Evolutionary conservation across 2,329 filamentous ascomycete species (phyloP).

Genomic region (Calonectria multiphialidica): DNA sequence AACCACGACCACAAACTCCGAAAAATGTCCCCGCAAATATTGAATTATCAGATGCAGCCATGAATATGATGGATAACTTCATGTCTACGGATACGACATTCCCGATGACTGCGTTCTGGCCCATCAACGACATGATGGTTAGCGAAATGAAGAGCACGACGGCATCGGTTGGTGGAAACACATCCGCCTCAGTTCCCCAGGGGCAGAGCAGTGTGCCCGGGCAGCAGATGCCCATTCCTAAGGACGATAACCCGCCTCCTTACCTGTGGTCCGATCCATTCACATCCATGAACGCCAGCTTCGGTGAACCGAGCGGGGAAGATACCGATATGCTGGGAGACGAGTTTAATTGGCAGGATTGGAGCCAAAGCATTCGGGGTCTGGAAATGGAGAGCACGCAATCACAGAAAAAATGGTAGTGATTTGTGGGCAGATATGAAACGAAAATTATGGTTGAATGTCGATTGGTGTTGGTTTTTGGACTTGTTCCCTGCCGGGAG

Average conservation of each 20-base stretch:
- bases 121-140: constrained; percentile 35
- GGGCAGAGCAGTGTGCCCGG: constrained; percentile 31
- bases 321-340: constrained; percentile 56
- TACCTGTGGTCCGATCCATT: constrained; percentile 57
- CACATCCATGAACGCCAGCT: constrained; percentile 43
- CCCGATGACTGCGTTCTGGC: constrained; percentile 38
- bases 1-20: constrained; percentile 33
- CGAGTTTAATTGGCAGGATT: constrained; percentile 63
- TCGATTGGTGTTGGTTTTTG: constrained; percentile 14
- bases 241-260: constrained; percentile 52
- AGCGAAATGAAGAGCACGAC: constrained; percentile 34
- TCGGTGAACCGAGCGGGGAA: constrained; percentile 44
- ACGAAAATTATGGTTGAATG: constrained; percentile 11
- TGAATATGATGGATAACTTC: constrained; percentile 44
- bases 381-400: constrained; percentile 50
- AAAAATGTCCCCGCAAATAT: constrained; percentile 34
- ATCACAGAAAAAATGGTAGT: constrained; percentile 38
- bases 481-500: not conserved
- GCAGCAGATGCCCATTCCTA: constrained; percentile 40
- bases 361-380: constrained; percentile 57
- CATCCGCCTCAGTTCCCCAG: not conserved
- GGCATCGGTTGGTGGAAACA: not conserved
- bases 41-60: constrained; percentile 44
- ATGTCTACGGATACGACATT: constrained; percentile 27
- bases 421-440: not conserved